These are phyloP conservation scores for Penicillium sp. DNA, from an alignment of 2,329 filamentous ascomycete genomes.

Conservation along the genomic window DNA sequence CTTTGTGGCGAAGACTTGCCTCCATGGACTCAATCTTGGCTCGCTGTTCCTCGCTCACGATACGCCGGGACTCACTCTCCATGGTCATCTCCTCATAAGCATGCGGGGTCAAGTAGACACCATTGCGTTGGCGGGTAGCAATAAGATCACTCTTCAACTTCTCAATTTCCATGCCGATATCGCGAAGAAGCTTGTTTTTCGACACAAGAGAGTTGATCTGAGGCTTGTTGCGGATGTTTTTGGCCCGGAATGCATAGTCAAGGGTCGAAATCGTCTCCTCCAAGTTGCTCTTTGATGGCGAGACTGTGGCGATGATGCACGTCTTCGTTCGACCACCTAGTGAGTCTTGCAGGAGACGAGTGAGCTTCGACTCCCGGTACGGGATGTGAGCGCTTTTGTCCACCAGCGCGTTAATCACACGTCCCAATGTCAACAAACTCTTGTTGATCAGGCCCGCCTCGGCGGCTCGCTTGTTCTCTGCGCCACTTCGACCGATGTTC, in stretches of 20 bases:
- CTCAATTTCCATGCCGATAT: conserved; percentile 91
- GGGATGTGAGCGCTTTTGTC: conserved; percentile 89
- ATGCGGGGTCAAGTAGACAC: conserved; percentile 88
- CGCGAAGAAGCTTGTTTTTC: conserved; percentile 86
- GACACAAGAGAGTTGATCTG: conserved; percentile 89
- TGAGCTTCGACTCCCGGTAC: conserved; percentile 90
- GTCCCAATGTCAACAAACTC: conserved; percentile 86
- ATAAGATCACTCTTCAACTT: conserved; percentile 92
- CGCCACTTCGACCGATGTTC: conserved; percentile 94
- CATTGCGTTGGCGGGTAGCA: conserved; percentile 86
- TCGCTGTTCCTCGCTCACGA: conserved; percentile 86
- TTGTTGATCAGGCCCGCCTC: conserved; percentile 98
- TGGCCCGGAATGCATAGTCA: conserved; percentile 95
- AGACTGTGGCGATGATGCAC: conserved; percentile 96
- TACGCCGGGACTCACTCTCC: conserved; percentile 86
- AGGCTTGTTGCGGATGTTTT: conserved; percentile 98
- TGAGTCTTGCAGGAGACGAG: conserved; percentile 90
- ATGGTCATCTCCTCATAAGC: conserved; percentile 87
- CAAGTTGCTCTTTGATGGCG: conserved; percentile 88
- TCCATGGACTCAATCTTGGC: conserved; percentile 93
- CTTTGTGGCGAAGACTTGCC: conserved; percentile 83
- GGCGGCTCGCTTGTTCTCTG: conserved; percentile 94
- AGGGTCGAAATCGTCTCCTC: conserved; percentile 98
- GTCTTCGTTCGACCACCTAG: conserved; percentile 94
- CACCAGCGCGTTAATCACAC: conserved; percentile 95